Evolutionary conservation across 257 asterid genomes (phyloP).

Genomic region (Orobanche coerulescens): DNA sequence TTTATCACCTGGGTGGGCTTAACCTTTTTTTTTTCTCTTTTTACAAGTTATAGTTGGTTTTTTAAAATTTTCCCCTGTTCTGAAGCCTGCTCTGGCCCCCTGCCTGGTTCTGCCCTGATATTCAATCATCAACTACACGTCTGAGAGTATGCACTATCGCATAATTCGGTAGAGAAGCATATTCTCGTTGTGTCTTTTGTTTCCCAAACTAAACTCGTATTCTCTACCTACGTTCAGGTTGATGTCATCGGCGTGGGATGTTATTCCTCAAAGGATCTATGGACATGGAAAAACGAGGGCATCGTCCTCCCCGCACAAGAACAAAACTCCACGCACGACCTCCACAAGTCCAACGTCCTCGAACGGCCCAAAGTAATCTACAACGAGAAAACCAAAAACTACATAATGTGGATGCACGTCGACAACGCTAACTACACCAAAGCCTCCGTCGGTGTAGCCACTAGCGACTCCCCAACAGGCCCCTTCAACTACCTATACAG

Average conservation of each 20-base stretch:
- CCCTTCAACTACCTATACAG: constrained; percentile 77
- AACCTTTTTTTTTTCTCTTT: too few species aligned
- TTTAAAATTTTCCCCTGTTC: too few species aligned
- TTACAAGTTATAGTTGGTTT: too few species aligned
- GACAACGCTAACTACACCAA: constrained; percentile 88
- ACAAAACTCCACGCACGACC: constrained; percentile 65
- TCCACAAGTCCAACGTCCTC: constrained; percentile 70
- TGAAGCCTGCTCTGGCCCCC: too few species aligned
- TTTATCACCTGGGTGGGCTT: too few species aligned
- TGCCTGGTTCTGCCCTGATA: too few species aligned
- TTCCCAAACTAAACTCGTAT: not conserved
- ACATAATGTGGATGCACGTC: constrained; percentile 97
- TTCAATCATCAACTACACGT: too few species aligned
- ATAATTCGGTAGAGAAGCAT: too few species aligned
- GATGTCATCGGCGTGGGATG: constrained; percentile 96
- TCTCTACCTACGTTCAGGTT: constrained; percentile 58
- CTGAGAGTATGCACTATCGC: too few species aligned
- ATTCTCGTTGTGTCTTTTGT: not conserved
- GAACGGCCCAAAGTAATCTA: constrained; percentile 98
- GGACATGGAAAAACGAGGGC: constrained; percentile 96
- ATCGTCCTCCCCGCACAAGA: constrained; percentile 76
- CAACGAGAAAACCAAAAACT: constrained; percentile 56
- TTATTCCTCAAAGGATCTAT: constrained; percentile 86
- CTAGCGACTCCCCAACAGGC: constrained; percentile 64
- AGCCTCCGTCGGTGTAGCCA: constrained; percentile 79